Base-by-base conservation (phyloP, 2,329 filamentous ascomycete genomes). In the Calonectria henricotiae region DNA sequence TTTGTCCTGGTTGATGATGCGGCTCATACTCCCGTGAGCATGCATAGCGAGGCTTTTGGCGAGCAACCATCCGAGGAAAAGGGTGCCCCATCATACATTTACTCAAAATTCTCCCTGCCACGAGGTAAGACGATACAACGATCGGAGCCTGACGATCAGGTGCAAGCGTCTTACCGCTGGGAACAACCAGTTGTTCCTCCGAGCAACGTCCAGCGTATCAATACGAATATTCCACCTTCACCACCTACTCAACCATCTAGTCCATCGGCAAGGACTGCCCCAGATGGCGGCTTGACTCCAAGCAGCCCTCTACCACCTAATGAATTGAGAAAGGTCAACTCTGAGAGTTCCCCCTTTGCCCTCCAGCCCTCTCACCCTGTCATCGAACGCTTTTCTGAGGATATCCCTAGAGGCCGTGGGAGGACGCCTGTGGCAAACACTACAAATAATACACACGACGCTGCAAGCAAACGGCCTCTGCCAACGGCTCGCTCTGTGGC, bases 41-140 rank as follows among this genome's bases (percentile, higher is more conserved):
- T 94, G 86, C 89, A 90, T 68, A 92, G 91, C 77, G 92, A 94
- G 68, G 89, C 88, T 8, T 93, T 92, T 77, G 85, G 88, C 8
- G 89, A 92, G 37, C 82, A 86, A 67, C 73, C 79, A 62, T 37
- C 81, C 49, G 89, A 89, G 7, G 82, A 89, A 5, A 83, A 85
- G 8, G 86, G 87, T 1, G 89, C 90, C 3, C 88, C 92, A 0
- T 94, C 95, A 0, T 97, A 97, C 80, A 93, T 94, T 17, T 96
- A 98, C 80, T 92, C 94, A 8, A 97, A 93, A 70, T 98, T 95
- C 78, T 86, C 89, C 1, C 86, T 98, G 35, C 96, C 96, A 1
- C 90, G 96, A 71, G 96, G 96, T 15, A 94, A 96, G 80, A 88
- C 89, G 39, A 83, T 97, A 7, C 92, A 97, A 71, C 88, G 94